phyloP scores from a whole-genome alignment of 192 early-diverging fungal genomes.

The Paraglomus brasilianum region DNA sequence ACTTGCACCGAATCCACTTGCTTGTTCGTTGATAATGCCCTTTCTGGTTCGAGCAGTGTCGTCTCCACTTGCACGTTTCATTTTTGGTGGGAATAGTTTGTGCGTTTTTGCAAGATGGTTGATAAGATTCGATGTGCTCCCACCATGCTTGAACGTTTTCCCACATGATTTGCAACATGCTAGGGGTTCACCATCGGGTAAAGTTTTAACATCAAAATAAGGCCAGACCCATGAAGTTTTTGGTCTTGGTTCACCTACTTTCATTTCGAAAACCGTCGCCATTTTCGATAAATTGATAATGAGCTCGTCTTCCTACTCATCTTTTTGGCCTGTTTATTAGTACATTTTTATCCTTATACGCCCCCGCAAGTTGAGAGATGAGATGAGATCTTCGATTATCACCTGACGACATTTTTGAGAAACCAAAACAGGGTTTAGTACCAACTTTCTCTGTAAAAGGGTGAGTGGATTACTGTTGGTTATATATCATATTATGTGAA shows the following conservation, averaged over 20 bases:
- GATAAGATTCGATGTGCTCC: conserved; percentile 5
- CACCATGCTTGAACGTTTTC: conserved; percentile 15
- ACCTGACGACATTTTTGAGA: too few relatives aligned
- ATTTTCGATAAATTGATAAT: too few relatives aligned
- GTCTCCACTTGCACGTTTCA: neutral
- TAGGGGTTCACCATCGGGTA: conserved; percentile 2
- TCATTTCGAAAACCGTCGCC: conserved; percentile 1
- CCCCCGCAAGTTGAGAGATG: too few relatives aligned
- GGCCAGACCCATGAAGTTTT: conserved; percentile 11
- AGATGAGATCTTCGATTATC: too few relatives aligned
- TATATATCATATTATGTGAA: too few relatives aligned
- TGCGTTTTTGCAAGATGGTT: conserved; percentile 15
- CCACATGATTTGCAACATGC: neutral
- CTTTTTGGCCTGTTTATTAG: too few relatives aligned
- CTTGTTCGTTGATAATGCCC: neutral
- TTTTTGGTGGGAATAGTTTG: neutral
- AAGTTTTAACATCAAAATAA: conserved; percentile 15
- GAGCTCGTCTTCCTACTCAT: too few relatives aligned
- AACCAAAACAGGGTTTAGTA: too few relatives aligned
- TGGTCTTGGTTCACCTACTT: conserved; percentile 9
- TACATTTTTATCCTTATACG: too few relatives aligned
- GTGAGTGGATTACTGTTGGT: too few relatives aligned
- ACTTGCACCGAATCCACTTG: conserved; percentile 5
- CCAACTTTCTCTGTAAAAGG: too few relatives aligned
- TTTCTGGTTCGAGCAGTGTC: neutral